Evolutionary conservation across 768 basidiomycete genomes (phyloP).

Genomic region (Megacollybia marginata): DNA sequence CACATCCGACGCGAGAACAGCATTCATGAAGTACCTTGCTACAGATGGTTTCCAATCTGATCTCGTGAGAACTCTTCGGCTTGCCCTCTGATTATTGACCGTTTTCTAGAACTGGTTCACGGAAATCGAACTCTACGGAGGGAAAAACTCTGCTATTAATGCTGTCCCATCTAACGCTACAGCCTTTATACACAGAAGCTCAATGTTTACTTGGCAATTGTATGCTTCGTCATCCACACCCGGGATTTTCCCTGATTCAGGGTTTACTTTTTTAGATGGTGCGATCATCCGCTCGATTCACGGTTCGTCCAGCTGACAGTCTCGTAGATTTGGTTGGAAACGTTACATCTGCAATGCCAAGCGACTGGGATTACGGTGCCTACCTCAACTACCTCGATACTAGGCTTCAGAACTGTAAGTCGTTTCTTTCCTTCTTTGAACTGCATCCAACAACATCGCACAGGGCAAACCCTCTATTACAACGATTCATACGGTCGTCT

Average conservation of each 20-base stretch:
- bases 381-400: slow-evolving; percentile 20
- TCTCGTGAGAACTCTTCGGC: slow-evolving; percentile 1
- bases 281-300: not conserved
- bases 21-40: slow-evolving; percentile 9
- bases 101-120: slow-evolving; percentile 8
- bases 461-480: slow-evolving; percentile 9
- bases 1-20: slow-evolving; percentile 2
- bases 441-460: too few relatives aligned
- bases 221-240: slow-evolving; percentile 2
- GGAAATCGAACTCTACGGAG: slow-evolving; percentile 10
- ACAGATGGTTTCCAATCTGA: slow-evolving; percentile 4
- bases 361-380: slow-evolving; percentile 1
- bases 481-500: slow-evolving; percentile 6
- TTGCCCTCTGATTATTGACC: not conserved
- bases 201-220: slow-evolving; percentile 6
- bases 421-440: too few relatives aligned
- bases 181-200: slow-evolving; percentile 5
- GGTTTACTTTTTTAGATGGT: slow-evolving; percentile 4
- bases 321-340: not conserved
- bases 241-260: not conserved
- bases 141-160: slow-evolving; percentile 6
- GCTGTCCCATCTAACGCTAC: slow-evolving; percentile 3
- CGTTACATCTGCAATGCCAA: slow-evolving; percentile 2
- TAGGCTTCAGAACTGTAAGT: slow-evolving; percentile 10
- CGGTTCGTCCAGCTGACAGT: not conserved